phyloP scores from a whole-genome alignment of 2,329 filamentous ascomycete species.

The Aspergillus melleus region DNA sequence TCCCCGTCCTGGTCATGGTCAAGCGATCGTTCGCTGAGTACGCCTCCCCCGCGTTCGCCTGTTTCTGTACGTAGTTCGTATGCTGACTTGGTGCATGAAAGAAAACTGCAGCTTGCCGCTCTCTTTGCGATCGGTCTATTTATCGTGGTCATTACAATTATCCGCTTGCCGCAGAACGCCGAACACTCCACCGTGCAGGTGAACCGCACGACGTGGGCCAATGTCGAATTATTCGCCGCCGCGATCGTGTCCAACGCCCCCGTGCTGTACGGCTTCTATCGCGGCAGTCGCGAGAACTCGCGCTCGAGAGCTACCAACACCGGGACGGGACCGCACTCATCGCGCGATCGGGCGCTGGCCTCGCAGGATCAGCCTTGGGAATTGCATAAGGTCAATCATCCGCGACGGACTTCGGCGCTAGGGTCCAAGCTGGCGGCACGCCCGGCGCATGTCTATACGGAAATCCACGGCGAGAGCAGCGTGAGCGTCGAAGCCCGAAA shows the following conservation, averaged over 20 bases:
- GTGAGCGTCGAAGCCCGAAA: neutral
- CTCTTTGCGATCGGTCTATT: slow-evolving; percentile 2
- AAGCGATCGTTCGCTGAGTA: neutral
- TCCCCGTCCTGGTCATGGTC: slow-evolving; percentile 1
- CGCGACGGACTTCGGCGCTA: neutral
- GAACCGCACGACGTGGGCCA: slow-evolving; percentile 4
- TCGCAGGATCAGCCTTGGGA: neutral
- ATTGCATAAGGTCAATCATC: neutral
- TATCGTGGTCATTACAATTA: slow-evolving; percentile 1
- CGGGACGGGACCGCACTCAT: neutral
- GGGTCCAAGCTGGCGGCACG: slow-evolving; percentile 2
- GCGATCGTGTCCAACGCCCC: slow-evolving; percentile 2
- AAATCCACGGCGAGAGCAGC: neutral
- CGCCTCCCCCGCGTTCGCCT: neutral
- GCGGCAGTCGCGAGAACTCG: slow-evolving; percentile 1
- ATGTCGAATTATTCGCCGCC: neutral
- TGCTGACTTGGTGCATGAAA: neutral
- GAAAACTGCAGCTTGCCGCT: slow-evolving; percentile 3
- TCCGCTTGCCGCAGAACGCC: slow-evolving; percentile 1
- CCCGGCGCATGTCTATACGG: neutral
- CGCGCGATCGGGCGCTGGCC: neutral
- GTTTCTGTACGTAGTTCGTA: neutral
- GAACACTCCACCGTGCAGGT: slow-evolving; percentile 1
- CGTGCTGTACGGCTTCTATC: slow-evolving; percentile 4
- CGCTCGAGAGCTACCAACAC: slow-evolving; percentile 1